Evolutionary conservation across 148 eudicot genomes (phyloP), one percentile per base, ranked within the genome.

Genomic region (Cornus florida): DNA sequence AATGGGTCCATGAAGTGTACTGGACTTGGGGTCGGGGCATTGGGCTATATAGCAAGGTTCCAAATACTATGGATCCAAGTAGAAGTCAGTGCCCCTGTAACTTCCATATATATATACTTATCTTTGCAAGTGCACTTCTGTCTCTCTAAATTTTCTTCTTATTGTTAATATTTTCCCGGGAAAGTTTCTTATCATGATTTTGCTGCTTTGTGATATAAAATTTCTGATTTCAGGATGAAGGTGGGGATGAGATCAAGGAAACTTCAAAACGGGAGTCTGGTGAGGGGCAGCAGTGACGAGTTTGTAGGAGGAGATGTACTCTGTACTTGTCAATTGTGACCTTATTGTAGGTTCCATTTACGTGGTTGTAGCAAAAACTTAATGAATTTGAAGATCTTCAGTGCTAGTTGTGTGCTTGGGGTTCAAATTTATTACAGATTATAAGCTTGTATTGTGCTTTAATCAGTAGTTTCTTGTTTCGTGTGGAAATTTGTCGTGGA

Each of bases 221-320:
- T 9, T 74, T 41, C 31, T 76, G 33, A 48, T 72, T 73, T 73
- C 82, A 90, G 93, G 93, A 92, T 72, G 95, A 90, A 67, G 92
- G 81, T 66, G 89, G 86, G 7, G 93, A 88, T 39, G 95, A 88
- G 83, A 90, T 84, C 76, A 90, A 90, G 86, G 95, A 92, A 83
- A 83, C 89, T 67, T 70, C 88, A 48, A 90, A 85, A 75, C 71
- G 48, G 10, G 88, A 81, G 65, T 73, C 86, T 1, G 79, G 70
- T 23, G 89, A 84, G 67, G 85, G 81, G 62, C 76, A 77, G 62
- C 66, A 79, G 84, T 83, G 64, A 75, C 56, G 70, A 32, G 28
- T 19, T 70, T 33, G 75, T 71, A 60, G 78, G 50, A 72, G 67
- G 6, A 2, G 38, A 41, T 76, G 74, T 72, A 72, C 67, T 72